phyloP scores from a whole-genome alignment of 2,329 filamentous ascomycete genomes.

The Cadophora sp. region DNA sequence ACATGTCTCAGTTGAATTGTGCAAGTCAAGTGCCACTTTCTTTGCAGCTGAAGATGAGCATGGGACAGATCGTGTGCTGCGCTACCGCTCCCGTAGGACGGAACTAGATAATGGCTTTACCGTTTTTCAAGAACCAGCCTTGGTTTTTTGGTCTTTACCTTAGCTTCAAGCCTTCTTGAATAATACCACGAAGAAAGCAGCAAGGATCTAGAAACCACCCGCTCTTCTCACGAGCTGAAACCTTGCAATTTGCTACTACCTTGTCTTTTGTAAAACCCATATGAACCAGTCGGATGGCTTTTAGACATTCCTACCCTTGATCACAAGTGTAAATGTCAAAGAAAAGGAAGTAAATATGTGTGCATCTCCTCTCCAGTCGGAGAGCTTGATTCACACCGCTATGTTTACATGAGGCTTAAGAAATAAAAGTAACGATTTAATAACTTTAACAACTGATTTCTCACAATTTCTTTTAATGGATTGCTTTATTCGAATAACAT shows the following conservation, averaged over 20 bases:
- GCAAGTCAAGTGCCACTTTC: background rate
- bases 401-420: conserved; percentile 12
- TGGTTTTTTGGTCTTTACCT: no score
- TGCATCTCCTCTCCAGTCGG: background rate
- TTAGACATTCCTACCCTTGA: conserved; percentile 1
- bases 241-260: background rate
- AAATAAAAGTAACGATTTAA: background rate
- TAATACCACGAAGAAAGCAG: background rate
- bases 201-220: background rate
- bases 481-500: no score
- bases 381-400: background rate
- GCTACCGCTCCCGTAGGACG: no score
- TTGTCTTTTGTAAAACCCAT: background rate
- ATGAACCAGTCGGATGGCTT: conserved; percentile 8
- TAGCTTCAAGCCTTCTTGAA: conserved; percentile 3
- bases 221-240: background rate
- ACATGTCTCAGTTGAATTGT: background rate
- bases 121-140: no score
- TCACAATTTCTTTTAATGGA: no score
- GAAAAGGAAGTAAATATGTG: conserved; percentile 9
- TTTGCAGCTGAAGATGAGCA: background rate
- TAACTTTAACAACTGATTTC: no score
- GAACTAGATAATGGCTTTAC: no score
- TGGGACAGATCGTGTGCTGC: background rate
- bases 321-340: no score